Evolutionary conservation across 371 early-diverging fungal species (phyloP), one percentile per base, ranked within the genome.

Genomic region (Entomophthora muscae): DNA sequence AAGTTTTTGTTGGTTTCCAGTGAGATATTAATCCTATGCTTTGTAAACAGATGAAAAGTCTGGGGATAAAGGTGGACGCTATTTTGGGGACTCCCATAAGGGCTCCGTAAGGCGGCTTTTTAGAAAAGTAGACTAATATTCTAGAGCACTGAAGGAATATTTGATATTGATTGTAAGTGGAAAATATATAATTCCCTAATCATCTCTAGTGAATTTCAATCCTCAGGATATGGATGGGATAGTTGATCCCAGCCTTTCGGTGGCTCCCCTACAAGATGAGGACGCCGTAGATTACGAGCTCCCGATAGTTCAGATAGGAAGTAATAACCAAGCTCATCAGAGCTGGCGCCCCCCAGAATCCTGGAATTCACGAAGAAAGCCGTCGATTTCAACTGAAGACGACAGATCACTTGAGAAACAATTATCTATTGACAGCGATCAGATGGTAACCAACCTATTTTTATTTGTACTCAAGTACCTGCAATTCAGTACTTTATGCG

Each of bases 341-440:
- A 42, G 42, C 10, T 62, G 62, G 62, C 24, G 7, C 24, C 62
- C 62, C 2, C 62, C 53, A 21, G 52, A 62, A 27, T 62, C 62
- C 12, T 62, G 62, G 62, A n/a, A 62, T 26, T 51, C 53, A 17
- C 23, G 28, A 52, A 12, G 53, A 24, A 62, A 62, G 53, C 51
- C 51, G 12, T 26, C 23, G 3, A 28, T 26, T 2, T 52, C 42
- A 26, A 30, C 27, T 21, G n/a, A 21, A 2, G 53, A 52, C 21
- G 62, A 62, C 17, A 17, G 24, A 53, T 22, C 52, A 29, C 12
- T 62, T 26, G 52, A 62, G 26, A 5, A 22, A 21, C 53, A 62
- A 21, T 51, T 33, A 12, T 33, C 12, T n/a, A 7, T 61, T 13
- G 27, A 62, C 17, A 51, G 17, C 10, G 53, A 62, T 3, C 53